Percentiles rank a stretch among this genome's conserved stretches.
These are phyloP conservation scores for Ogataea chonburiensis DNA, from an alignment of 805 yeast genomes.

Conservation along the genomic window DNA sequence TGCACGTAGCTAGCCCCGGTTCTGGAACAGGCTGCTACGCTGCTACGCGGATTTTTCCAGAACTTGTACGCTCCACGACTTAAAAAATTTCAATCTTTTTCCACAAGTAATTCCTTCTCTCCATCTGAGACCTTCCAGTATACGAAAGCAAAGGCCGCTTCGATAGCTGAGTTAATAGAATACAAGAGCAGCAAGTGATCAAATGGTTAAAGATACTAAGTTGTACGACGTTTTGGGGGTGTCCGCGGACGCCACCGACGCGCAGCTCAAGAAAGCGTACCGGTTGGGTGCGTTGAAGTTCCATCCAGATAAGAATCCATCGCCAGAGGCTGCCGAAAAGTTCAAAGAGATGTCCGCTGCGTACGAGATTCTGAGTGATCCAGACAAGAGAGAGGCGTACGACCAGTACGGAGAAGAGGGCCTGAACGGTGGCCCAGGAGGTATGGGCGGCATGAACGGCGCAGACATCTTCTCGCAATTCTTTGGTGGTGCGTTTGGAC, in stretches of 20 bases:
- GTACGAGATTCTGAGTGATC: slow-evolving; percentile 82
- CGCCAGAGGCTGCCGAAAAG: slow-evolving; percentile 92
- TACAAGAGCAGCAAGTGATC: too few species aligned
- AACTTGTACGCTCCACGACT: slow-evolving; percentile 16
- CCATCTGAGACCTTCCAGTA: neutral
- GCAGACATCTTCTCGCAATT: slow-evolving; percentile 59
- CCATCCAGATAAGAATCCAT: slow-evolving; percentile 82
- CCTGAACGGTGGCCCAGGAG: slow-evolving; percentile 70
- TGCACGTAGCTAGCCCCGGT: neutral
- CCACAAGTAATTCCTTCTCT: neutral
- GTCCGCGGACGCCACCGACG: slow-evolving; percentile 62
- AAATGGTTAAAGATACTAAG: slow-evolving; percentile 80
- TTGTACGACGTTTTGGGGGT: slow-evolving; percentile 75
- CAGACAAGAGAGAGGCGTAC: slow-evolving; percentile 83
- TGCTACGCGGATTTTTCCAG: slow-evolving; percentile 17
- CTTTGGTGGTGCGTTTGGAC: slow-evolving; percentile 63
- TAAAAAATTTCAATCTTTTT: slow-evolving; percentile 14
- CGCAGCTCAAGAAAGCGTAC: slow-evolving; percentile 78
- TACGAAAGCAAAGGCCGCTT: neutral
- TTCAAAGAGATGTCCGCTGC: slow-evolving; percentile 90
- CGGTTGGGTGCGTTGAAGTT: slow-evolving; percentile 76
- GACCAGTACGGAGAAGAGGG: slow-evolving; percentile 95
- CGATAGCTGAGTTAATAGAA: slow-evolving; percentile 12
- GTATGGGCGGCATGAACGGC: slow-evolving; percentile 50
- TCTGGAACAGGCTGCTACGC: too few species aligned